These are phyloP conservation scores for Lactarius pseudohatsudake DNA, from an alignment of 768 basidiomycete genomes.

Conservation along the genomic window DNA sequence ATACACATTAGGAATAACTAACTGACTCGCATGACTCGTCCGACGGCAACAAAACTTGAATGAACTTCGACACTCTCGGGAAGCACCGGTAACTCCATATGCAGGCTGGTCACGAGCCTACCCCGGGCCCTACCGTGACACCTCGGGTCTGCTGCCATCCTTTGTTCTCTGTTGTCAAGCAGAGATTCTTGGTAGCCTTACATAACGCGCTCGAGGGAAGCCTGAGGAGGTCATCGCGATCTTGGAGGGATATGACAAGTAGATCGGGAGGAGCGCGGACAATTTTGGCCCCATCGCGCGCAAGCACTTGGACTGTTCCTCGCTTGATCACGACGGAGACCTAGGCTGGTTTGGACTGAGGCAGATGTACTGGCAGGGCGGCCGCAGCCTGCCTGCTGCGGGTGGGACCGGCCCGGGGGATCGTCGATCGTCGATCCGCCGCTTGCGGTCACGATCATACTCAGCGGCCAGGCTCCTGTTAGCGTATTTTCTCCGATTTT, in stretches of 20 bases:
- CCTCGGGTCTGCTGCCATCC: background rate
- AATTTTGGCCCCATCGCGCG: slow-evolving; percentile 66
- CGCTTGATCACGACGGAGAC: slow-evolving; percentile 79
- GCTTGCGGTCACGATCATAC: background rate
- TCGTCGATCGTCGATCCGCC: background rate
- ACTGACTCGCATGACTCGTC: too few species aligned
- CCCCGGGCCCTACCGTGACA: slow-evolving; percentile 4
- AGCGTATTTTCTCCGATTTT: too few species aligned
- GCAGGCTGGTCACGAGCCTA: background rate
- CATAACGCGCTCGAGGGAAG: slow-evolving; percentile 83
- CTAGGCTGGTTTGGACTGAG: slow-evolving; percentile 81
- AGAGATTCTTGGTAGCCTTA: slow-evolving; percentile 46
- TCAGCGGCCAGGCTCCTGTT: background rate
- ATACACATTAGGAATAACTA: too few species aligned
- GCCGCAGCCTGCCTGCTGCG: slow-evolving; percentile 41
- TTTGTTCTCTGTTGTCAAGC: background rate
- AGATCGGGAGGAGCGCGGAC: slow-evolving; percentile 51
- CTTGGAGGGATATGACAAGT: slow-evolving; percentile 57
- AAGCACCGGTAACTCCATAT: too few species aligned
- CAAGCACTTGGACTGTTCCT: slow-evolving; percentile 85
- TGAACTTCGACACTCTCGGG: too few species aligned
- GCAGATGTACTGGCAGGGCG: slow-evolving; percentile 89
- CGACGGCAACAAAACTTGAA: too few species aligned
- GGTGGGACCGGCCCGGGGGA: slow-evolving; percentile 42
- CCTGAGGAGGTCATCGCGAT: slow-evolving; percentile 84